A percentile compares a stretch with the other conserved stretches of the same genome.
Evolutionary conservation across 2,329 filamentous ascomycete genomes (phyloP).

Genomic region (Ampelomyces quisqualis): DNA sequence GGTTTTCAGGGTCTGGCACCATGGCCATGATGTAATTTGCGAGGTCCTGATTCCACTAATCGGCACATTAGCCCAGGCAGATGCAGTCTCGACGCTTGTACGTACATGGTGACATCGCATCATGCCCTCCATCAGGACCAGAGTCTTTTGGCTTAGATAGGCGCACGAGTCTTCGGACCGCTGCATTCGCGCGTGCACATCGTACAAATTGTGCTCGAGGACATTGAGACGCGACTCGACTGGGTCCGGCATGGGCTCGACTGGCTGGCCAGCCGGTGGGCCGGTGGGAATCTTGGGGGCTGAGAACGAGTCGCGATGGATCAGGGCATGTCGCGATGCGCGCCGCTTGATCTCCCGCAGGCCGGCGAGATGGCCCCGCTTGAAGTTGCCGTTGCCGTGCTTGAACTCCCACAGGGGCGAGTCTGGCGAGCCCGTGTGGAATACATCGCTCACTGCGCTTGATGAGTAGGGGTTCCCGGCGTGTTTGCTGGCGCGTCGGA

Average conservation of each 20-base stretch:
- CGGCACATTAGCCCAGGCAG: constrained; percentile 26
- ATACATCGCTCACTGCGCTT: constrained; percentile 86
- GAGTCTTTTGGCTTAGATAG: constrained; percentile 76
- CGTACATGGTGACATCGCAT: constrained; percentile 67
- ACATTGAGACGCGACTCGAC: constrained; percentile 71
- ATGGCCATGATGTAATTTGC: constrained; percentile 72
- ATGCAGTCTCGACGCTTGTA: constrained; percentile 17
- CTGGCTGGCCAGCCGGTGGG: constrained; percentile 81
- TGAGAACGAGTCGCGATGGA: constrained; percentile 86
- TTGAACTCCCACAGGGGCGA: constrained; percentile 98
- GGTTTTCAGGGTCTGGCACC: constrained; percentile 72
- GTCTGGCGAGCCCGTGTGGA: constrained; percentile 91
- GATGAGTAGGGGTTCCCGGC: constrained; percentile 7
- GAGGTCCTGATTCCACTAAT: constrained; percentile 79
- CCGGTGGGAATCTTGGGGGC: constrained; percentile 66
- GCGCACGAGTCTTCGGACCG: constrained; percentile 82
- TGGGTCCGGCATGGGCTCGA: constrained; percentile 78
- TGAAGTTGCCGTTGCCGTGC: constrained; percentile 96
- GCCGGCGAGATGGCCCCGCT: constrained; percentile 86
- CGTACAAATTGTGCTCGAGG: constrained; percentile 81
- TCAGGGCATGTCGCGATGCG: constrained; percentile 87
- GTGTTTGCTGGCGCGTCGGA: constrained; percentile 15
- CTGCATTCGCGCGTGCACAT: constrained; percentile 72
- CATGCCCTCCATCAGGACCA: constrained; percentile 78
- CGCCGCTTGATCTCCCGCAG: constrained; percentile 93